A percentile compares a stretch with the other conserved stretches of the same genome.
phyloP scores from a whole-genome alignment of 192 early-diverging fungal genomes.

The Spizellomyces sp. region DNA sequence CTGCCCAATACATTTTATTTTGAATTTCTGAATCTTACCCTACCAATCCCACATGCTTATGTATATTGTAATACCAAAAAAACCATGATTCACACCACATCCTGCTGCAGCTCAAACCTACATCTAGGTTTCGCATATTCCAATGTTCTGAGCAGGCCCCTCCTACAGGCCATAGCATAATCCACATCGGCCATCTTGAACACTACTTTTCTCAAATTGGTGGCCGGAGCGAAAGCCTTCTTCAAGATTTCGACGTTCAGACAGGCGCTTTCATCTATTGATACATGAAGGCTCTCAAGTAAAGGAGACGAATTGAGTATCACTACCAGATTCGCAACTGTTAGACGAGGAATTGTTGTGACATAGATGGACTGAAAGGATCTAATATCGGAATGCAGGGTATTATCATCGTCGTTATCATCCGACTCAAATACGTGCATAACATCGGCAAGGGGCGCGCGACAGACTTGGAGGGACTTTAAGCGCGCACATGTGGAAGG shows the following conservation, averaged over 20 bases:
- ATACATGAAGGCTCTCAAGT: background rate
- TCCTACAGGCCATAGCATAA: background rate
- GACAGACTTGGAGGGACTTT: background rate
- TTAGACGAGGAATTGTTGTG: constrained; percentile 4
- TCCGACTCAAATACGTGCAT: background rate
- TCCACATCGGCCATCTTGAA: constrained; percentile 2
- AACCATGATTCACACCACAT: too few relatives aligned
- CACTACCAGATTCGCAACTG: constrained; percentile 4
- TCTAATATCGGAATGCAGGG: background rate
- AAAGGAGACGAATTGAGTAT: background rate
- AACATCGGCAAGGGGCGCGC: constrained; percentile 1
- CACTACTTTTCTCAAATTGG: background rate
- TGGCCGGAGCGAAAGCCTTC: background rate
- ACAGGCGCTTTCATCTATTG: background rate
- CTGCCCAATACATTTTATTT: too few relatives aligned
- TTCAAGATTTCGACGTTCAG: background rate
- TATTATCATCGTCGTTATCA: background rate
- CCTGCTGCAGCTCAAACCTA: background rate
- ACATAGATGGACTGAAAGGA: constrained; percentile 1
- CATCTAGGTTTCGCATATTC: constrained; percentile 1
- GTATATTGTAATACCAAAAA: too few relatives aligned
- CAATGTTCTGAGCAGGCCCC: background rate
- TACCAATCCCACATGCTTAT: too few relatives aligned
- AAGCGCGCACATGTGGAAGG: background rate
- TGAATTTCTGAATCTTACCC: too few relatives aligned